phyloP scores from a whole-genome alignment of 1,284 basidiomycete species.

The Microbotryum saponariae region DNA sequence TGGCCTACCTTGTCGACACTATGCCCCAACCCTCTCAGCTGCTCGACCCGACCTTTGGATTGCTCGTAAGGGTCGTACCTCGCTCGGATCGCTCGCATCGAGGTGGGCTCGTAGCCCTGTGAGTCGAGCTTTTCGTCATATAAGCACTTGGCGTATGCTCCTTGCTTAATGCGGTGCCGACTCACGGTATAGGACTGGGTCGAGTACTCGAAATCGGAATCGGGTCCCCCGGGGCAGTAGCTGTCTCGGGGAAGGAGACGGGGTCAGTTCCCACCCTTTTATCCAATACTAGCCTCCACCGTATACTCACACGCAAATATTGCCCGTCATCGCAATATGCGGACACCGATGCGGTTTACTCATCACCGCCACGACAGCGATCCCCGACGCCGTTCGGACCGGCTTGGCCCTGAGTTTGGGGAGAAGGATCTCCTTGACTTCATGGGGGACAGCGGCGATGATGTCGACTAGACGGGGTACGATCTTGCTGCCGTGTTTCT shows the following conservation, averaged over 20 bases:
- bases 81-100: constrained; percentile 96
- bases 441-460: constrained; percentile 95
- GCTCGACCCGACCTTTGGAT: constrained; percentile 87
- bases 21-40: constrained; percentile 88
- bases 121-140: background rate
- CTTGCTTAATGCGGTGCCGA: constrained; percentile 67
- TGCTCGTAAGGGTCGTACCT: constrained; percentile 99
- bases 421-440: constrained; percentile 83
- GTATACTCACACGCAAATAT: constrained; percentile 81
- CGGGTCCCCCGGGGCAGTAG: constrained; percentile 98
- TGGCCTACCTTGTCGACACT: constrained; percentile 81
- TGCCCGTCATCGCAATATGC: constrained; percentile 99
- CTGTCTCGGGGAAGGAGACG: constrained; percentile 43
- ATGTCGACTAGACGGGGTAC: constrained; percentile 94
- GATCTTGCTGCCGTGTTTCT: constrained; percentile 76
- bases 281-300: background rate
- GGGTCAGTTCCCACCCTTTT: constrained; percentile 1
- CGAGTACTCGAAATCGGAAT: constrained; percentile 99
- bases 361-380: constrained; percentile 99
- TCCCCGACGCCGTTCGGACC: constrained; percentile 96
- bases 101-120: constrained; percentile 58
- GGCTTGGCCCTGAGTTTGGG: constrained; percentile 90
- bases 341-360: constrained; percentile 99
- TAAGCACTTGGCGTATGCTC: constrained; percentile 24
- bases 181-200: constrained; percentile 54